Evolutionary conservation across 1,284 basidiomycete genomes (phyloP), one percentile per base, ranked within the genome.

Genomic region (Testicularia cyperi): DNA sequence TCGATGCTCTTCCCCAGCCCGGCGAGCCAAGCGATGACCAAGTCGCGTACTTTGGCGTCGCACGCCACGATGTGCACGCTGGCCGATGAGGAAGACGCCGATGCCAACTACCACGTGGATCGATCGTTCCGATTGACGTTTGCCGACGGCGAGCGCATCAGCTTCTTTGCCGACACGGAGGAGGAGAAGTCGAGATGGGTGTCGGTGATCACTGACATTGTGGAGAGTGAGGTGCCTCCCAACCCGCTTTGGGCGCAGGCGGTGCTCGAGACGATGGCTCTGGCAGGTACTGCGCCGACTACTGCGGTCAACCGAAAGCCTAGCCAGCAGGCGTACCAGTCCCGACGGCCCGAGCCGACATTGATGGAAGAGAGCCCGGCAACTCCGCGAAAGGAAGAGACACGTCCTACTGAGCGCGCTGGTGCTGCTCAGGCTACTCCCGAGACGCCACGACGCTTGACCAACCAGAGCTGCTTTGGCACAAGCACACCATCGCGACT

Each of bases 121-220:
- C 83, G 89, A 34, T 90, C 88, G 3, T 96, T 97, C 83, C 82
- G 87, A 38, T 78, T 98, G 36, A 78, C 86, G 7, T 97, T 98
- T 78, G 83, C 84, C 5, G 82, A 85, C 38, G 83, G 85, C 28
- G 85, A 92, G 69, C 83, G 86, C 44, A 95, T 97, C 60, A 78
- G 83, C 5, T 96, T 97, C 80, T 91, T 88, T 68, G 90, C 92
- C 23, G 92, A 97, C 77, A 87, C 85, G 10, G 88, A 92, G 61
- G 86, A 86, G 54, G 88, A 92, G 74, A 96, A 95, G 79, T 78
- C 80, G 13, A 82, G 81, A 78, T 98, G 92, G 92, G 90, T 75
- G 70, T 86, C 81, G 14, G 48, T 56, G 4, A 52, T 76, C 18
- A 52, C 44, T 9, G 61, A 61, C 24, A 48, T 74, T 15, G 41